Conservation (phyloP, 495 filamentous ascomycete species). For the Aspergillus haitiensis region DNA sequence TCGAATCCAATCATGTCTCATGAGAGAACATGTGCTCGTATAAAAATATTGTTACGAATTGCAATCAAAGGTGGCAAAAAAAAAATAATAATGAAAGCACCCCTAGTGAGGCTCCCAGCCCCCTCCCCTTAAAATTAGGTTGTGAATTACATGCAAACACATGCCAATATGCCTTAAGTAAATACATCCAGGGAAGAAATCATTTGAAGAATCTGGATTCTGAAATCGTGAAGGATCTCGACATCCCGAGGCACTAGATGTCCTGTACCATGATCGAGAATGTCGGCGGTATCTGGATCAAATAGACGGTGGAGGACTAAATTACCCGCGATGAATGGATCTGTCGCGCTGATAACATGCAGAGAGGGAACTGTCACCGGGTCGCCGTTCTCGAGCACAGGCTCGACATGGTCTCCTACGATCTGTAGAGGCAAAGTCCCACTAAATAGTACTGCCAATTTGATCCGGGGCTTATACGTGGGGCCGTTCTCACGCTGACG, state of each 20-base stretch:
- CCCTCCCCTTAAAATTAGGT: too few relatives aligned
- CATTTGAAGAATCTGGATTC: neutral
- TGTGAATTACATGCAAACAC: too few relatives aligned
- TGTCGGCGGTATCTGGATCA: conserved; percentile 39
- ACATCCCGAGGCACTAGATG: conserved; percentile 54
- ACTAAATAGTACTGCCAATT: neutral
- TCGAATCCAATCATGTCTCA: too few relatives aligned
- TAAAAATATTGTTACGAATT: too few relatives aligned
- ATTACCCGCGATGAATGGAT: conserved; percentile 52
- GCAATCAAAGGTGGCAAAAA: neutral
- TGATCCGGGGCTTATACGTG: conserved; percentile 15
- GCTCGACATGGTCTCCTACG: conserved; percentile 11
- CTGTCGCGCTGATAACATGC: conserved; percentile 58
- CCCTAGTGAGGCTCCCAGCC: too few relatives aligned
- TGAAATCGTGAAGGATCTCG: conserved; percentile 45
- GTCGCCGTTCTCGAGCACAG: conserved; percentile 46
- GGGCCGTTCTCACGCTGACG: conserved; percentile 35
- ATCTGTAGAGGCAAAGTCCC: neutral
- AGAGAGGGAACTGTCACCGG: conserved; percentile 54
- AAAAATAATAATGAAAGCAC: neutral
- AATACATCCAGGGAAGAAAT: neutral
- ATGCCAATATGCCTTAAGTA: neutral
- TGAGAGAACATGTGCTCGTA: too few relatives aligned
- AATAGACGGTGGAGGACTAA: conserved; percentile 60
- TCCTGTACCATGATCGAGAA: conserved; percentile 59